Percentiles rank a stretch among this genome's conserved stretches.
Evolutionary conservation across 2,329 filamentous ascomycete genomes (phyloP).

Genomic region (Chaetomium sp.): DNA sequence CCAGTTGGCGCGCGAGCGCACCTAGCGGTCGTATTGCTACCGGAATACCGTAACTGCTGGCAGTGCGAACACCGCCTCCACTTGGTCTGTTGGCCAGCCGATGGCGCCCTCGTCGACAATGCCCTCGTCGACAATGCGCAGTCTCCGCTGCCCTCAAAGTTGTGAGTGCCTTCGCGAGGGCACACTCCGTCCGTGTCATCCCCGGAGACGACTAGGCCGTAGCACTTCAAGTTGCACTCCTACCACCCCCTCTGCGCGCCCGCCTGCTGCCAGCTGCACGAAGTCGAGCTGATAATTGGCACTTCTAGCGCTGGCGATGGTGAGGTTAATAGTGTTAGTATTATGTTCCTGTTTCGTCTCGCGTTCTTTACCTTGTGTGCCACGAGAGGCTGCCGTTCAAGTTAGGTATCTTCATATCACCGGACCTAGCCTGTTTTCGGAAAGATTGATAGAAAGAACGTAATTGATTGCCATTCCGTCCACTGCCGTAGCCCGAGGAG

Average conservation of each 20-base stretch:
- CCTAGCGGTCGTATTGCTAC: neutral
- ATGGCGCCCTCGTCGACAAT: no score
- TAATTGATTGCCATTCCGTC: neutral
- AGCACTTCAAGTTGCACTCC: slow-evolving; percentile 12
- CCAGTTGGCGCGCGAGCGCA: neutral
- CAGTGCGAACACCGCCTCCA: slow-evolving; percentile 3
- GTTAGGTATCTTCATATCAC: neutral
- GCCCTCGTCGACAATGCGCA: no score
- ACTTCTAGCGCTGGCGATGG: neutral
- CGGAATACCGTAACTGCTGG: slow-evolving; percentile 4
- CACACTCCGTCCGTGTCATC: slow-evolving; percentile 11
- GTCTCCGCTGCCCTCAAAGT: slow-evolving; percentile 9
- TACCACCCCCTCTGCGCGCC: slow-evolving; percentile 10
- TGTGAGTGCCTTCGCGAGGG: slow-evolving; percentile 10
- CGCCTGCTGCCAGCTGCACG: neutral
- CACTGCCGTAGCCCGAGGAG: neutral
- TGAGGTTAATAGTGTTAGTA: neutral
- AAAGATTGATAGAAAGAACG: neutral
- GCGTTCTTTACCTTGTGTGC: neutral
- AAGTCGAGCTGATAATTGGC: slow-evolving; percentile 1
- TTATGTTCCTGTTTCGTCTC: neutral
- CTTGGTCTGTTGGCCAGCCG: neutral
- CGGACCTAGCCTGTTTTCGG: neutral
- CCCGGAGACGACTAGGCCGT: no score
- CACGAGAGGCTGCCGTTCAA: neutral